Evolutionary conservation across 2,329 filamentous ascomycete species (phyloP), one percentile per base, ranked within the genome.

Genomic region (Beauveria scarabaeidicola): DNA sequence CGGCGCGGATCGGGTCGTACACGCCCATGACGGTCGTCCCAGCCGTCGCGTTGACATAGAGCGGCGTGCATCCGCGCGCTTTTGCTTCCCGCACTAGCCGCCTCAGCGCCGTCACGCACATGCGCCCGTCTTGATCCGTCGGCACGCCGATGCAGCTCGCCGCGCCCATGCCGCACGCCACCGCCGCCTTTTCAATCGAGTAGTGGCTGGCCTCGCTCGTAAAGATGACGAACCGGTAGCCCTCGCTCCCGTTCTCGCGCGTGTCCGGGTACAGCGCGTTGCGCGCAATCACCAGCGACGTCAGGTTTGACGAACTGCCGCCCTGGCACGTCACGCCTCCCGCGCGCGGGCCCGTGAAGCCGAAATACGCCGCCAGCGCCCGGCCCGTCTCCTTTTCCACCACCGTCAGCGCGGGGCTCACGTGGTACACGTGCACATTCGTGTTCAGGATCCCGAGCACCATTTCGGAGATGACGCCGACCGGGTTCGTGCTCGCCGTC

Each of bases 41-140:
- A 0, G 94, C 93, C 0, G 94, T 97, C 6, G 92, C 89, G 70
- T 97, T 97, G 69, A 97, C 90, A 74, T 95, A 97, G 62, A 99
- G 88, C 0, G 94, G 93, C 1, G 89, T 94, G 69, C 86, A 84
- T 32, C 89, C 90, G 50, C 85, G 79, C 0, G 70, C 67, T 66
- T 85, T 85, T 23, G 89, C 85, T 55, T 80, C 78, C 6, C 77
- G 53, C 29, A 96, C 78, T 44, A 86, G 76, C 1, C 77, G 75
- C 23, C 88, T 82, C 10, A 99, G 79, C 17, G 83, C 83, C 0
- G 75, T 68, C 0, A 88, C 79, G 27, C 83, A 77, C 86, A 97
- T 94, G 51, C 83, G 78, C 1, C 93, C 93, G 10, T 75, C 66
- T 0, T 72, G 70, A 70, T 97, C 90, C 19, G 96, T 84, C 3